A percentile compares a stretch with the other conserved stretches of the same genome.
Evolutionary conservation across 2,329 filamentous ascomycete genomes (phyloP).

Genomic region (Arthrobotrys sphaeroides): DNA sequence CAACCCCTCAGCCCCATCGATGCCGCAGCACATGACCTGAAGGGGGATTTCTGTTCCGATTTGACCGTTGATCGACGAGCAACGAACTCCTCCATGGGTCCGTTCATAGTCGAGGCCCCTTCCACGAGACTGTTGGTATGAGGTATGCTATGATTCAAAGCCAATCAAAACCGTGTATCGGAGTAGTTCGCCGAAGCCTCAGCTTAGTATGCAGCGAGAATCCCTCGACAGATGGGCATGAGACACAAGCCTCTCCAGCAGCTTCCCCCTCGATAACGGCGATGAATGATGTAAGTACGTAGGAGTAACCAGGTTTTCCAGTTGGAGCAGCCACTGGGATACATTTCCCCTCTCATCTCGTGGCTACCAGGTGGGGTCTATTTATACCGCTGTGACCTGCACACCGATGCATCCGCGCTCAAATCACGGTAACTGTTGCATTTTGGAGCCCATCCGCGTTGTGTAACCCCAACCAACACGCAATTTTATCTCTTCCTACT

Average conservation of each 20-base stretch:
- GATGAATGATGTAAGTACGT: neutral
- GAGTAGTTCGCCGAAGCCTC: neutral
- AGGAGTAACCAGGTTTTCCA: neutral
- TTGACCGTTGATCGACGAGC: neutral
- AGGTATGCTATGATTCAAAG: neutral
- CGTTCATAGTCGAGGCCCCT: neutral
- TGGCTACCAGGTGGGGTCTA: conserved; percentile 16
- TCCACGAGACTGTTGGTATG: neutral
- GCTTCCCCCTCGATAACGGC: too few species aligned
- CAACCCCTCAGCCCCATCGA: neutral
- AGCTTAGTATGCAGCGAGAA: conserved; percentile 8
- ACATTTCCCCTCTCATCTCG: neutral
- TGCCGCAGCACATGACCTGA: neutral
- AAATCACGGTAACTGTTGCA: conserved; percentile 18
- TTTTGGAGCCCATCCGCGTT: conserved; percentile 25
- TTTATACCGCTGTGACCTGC: conserved; percentile 3
- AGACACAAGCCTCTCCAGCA: neutral
- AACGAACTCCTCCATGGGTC: conserved; percentile 17
- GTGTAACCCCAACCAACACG: conserved; percentile 1
- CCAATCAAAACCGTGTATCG: neutral
- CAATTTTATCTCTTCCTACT: neutral
- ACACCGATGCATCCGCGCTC: neutral
- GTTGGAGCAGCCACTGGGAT: neutral
- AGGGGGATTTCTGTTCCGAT: neutral
- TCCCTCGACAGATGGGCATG: neutral